Evolutionary conservation across 2,329 filamentous ascomycete genomes (phyloP), one percentile per base, ranked within the genome.

Genomic region (Cladorrhinum sp.): DNA sequence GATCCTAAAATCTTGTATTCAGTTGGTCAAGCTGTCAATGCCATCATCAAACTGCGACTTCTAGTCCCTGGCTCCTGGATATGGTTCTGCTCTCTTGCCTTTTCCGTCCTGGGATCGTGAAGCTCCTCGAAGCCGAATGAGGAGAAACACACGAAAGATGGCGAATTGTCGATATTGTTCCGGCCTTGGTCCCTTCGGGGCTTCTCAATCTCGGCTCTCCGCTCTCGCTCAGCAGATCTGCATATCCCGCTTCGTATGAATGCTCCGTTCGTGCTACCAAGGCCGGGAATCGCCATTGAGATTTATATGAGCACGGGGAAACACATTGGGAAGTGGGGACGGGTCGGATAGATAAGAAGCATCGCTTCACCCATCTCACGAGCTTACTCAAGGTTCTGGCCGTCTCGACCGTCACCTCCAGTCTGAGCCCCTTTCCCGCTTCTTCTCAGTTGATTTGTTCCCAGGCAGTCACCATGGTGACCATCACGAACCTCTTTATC

Each of bases 401-500:
- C 41, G 41, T 45, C 41, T 45, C n/a, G 41, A 45, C 41, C 18
- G 6, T 45, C n/a, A 18, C 18, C 41, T 18, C 41, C 41, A 9
- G 18, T 18, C 41, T 45, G 29, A 50, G 8, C 20, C 50, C 24
- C 22, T 36, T 45, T 56, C 29, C 32, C 53, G 6, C 16, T 27
- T 45, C 41, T 24, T 51, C 53, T 24, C 27, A 13, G 18, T 24
- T 32, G 18, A 48, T 45, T 29, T 48, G 18, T 8, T 25, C 20
- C 22, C 50, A 48, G 18, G 25, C 13, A 29, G 18, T 12, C 58
- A 62, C 41, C 23, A 66, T 65, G 62, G 57, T 65, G 59, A 45
- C 60, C 50, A 41, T 66, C 56, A 60, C 62, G 12, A 61, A 63
- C 50, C 45, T 69, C 22, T 51, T 63, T 18, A 54, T 69, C 20